Base-by-base conservation (phyloP, 352 stramenopile genomes). In the Globisporangium okanoganense region DNA sequence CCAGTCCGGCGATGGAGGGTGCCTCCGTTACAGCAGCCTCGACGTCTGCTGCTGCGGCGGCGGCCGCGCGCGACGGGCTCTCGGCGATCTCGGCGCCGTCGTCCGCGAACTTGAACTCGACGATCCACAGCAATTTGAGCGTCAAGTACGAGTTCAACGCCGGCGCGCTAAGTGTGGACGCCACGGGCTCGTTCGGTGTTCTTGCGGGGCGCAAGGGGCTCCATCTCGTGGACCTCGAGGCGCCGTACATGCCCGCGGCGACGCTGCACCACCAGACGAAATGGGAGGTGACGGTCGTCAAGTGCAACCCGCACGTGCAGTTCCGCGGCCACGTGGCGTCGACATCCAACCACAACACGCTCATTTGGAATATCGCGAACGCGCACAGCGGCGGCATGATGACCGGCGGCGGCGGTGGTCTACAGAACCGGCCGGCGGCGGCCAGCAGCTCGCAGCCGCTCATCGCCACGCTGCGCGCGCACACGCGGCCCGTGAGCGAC, bases 221-320 rank as follows among this genome's bases (percentile, higher is more conserved):
- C 27, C 81, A 94, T 31, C 58, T 94, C 1, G 65, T 94, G 13
- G 78, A 92, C 41, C 69, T 94, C 10, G 83, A 91, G 55, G 70
- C 76, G 57, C 85, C 82, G 27, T 88, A 82, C 53, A 60, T 75
- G 44, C 74, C 79, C 1, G 68, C 70, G 1, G 67, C 75, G 16
- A 91, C 82, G 48, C 66, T 94, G 25, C 75, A 90, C 43, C 81
- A 92, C 52, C 82, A 91, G 70, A 94, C 79, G 50, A 91, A 92
- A 27, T 85, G 86, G 56, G 83, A 92, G 44, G 84, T 93, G 48
- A 67, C 80, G 2, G 85, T 93, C 29, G 85, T 89, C 41, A 84
- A 87, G 58, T 95, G 85, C 65, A 90, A 88, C 54, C 85, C 83
- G 38, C 80, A 90, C 44, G 70, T 72, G 35, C 65, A 78, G n/a